Conservation (phyloP, 139 green algal species). For the Chlorella sp. region DNA sequence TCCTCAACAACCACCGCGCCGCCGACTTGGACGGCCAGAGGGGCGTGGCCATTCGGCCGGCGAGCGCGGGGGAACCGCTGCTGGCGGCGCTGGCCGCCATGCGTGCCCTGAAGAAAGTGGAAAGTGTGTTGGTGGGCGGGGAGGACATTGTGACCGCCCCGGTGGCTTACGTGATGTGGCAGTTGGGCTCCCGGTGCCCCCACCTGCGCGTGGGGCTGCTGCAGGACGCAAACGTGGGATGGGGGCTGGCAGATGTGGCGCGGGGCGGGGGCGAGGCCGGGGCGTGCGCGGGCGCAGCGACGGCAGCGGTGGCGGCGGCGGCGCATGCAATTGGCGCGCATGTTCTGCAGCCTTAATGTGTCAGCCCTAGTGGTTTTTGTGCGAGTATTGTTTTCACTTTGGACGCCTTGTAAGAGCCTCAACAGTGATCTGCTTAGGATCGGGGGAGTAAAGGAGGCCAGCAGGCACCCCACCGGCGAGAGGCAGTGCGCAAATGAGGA, state of each 20-base stretch:
- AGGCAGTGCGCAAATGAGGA: too few species aligned
- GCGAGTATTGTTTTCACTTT: too few species aligned
- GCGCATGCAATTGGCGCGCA: not conserved
- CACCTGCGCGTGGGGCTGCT: conserved; percentile 11
- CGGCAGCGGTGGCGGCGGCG: too few species aligned
- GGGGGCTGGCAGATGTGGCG: not conserved
- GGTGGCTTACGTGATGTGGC: conserved; percentile 28
- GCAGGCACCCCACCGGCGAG: too few species aligned
- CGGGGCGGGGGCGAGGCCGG: not conserved
- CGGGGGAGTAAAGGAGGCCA: too few species aligned
- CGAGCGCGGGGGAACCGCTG: conserved; percentile 9
- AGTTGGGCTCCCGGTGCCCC: conserved; percentile 14
- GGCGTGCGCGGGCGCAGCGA: not conserved
- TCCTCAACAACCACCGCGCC: not conserved
- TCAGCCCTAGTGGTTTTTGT: too few species aligned
- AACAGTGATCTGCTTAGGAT: too few species aligned
- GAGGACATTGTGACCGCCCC: conserved; percentile 22
- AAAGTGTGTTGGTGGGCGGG: not conserved
- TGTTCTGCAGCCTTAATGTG: too few species aligned
- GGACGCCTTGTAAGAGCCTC: too few species aligned
- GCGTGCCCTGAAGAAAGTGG: not conserved
- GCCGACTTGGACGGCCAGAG: not conserved
- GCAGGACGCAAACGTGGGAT: not conserved
- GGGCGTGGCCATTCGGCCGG: not conserved
- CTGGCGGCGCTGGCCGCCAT: conserved; percentile 6